Evolutionary conservation across 2,329 filamentous ascomycete species (phyloP).

Genomic region (Talaromyces sp.): DNA sequence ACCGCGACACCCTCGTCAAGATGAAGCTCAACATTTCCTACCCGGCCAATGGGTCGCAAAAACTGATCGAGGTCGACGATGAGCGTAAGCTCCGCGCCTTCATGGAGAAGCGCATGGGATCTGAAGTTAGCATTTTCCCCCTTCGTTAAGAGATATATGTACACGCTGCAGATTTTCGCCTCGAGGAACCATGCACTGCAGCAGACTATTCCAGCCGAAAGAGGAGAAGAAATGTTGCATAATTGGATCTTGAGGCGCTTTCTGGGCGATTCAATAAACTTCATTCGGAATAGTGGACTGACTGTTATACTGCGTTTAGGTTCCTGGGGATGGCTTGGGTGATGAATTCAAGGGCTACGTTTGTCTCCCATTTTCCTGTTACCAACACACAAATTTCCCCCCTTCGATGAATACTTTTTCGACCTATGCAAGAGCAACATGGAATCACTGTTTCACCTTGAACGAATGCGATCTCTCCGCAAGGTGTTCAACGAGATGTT

Average conservation of each 20-base stretch:
- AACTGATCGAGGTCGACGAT: conserved; percentile 98
- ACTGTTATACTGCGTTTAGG: conserved; percentile 44
- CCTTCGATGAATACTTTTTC: not conserved
- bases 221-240: conserved; percentile 11
- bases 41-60: conserved; percentile 99
- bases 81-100: conserved; percentile 98
- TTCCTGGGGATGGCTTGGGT: conserved; percentile 88
- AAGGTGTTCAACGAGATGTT: not conserved
- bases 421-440: not conserved
- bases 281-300: conserved; percentile 12
- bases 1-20: conserved; percentile 48
- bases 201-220: conserved; percentile 1
- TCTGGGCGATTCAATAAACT: not conserved
- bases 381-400: not conserved
- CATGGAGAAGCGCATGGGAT: conserved; percentile 90
- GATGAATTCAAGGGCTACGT: conserved; percentile 99
- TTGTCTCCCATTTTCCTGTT: conserved; percentile 6
- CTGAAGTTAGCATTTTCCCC: conserved; percentile 39
- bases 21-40: conserved; percentile 80
- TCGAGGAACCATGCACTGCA: conserved; percentile 7
- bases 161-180: conserved; percentile 1
- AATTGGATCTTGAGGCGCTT: conserved; percentile 6
- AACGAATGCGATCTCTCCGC: not conserved
- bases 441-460: not conserved
- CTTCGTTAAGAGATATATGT: conserved; percentile 8